Evolutionary conservation across 2,329 filamentous ascomycete species (phyloP).

Genomic region (Trichoderma gracile): DNA sequence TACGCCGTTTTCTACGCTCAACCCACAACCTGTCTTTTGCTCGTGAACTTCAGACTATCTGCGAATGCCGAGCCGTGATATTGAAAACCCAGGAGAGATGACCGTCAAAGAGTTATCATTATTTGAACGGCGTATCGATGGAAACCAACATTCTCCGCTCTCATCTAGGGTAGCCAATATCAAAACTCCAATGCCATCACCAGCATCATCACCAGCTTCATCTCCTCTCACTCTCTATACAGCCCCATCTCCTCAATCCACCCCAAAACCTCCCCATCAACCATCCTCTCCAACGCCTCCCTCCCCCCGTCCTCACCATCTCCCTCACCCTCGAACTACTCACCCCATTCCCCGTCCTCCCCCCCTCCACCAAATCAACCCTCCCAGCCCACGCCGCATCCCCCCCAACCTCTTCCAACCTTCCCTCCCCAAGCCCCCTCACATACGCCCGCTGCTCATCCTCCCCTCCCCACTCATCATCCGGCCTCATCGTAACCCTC

Average conservation of each 20-base stretch:
- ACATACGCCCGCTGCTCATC: slow-evolving; percentile 53
- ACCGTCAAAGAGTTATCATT: background rate
- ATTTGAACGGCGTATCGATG: too few relatives aligned
- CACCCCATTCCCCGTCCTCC: slow-evolving; percentile 47
- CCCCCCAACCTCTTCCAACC: slow-evolving; percentile 55
- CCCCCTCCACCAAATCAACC: slow-evolving; percentile 60
- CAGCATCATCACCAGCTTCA: background rate
- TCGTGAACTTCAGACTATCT: too few relatives aligned
- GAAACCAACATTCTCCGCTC: background rate
- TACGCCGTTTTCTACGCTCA: too few relatives aligned
- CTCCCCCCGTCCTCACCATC: slow-evolving; percentile 51
- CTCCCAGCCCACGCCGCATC: slow-evolving; percentile 57
- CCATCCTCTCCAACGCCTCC: slow-evolving; percentile 52
- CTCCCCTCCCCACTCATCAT: slow-evolving; percentile 58
- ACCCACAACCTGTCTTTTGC: too few relatives aligned
- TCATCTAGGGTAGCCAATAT: background rate
- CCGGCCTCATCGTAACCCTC: slow-evolving; percentile 63
- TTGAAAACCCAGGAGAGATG: background rate
- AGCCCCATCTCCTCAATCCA: slow-evolving; percentile 60
- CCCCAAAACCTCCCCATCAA: slow-evolving; percentile 55
- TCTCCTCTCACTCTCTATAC: slow-evolving; percentile 45
- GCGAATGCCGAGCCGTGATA: background rate
- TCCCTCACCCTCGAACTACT: slow-evolving; percentile 66
- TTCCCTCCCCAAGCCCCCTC: slow-evolving; percentile 47
- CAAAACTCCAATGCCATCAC: background rate